phyloP scores from a whole-genome alignment of 768 basidiomycete species.

The Suillus tomentosus region DNA sequence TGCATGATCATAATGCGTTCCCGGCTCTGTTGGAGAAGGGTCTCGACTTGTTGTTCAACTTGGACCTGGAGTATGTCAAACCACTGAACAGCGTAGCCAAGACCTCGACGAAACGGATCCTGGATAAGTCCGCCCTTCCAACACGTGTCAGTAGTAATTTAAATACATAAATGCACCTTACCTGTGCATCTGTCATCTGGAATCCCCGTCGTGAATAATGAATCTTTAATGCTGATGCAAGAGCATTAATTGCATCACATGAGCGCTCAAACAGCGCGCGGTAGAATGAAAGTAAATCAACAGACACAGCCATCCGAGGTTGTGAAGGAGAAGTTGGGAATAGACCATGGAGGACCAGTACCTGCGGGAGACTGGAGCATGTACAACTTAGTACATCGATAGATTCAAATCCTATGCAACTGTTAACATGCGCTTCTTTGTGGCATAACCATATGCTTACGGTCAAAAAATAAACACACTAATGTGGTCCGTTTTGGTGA shows the following conservation, averaged over 20 bases:
- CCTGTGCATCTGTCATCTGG: constrained; percentile 2
- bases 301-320: constrained; percentile 15
- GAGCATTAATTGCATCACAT: constrained; percentile 31
- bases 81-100: constrained; percentile 33
- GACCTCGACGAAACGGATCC: constrained; percentile 34
- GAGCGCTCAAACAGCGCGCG: constrained; percentile 36
- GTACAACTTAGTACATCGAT: constrained; percentile 22
- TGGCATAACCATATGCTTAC: background rate
- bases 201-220: constrained; percentile 19
- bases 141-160: background rate
- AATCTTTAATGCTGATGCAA: background rate
- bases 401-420: constrained; percentile 18
- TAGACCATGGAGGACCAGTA: constrained; percentile 33
- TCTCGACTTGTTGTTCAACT: constrained; percentile 21
- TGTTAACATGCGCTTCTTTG: background rate
- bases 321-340: constrained; percentile 34
- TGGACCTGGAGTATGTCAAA: constrained; percentile 22
- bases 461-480: constrained; percentile 6
- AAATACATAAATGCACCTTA: constrained; percentile 16
- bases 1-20: background rate
- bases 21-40: constrained; percentile 11
- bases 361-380: constrained; percentile 24
- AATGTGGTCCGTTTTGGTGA: background rate
- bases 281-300: constrained; percentile 29
- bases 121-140: constrained; percentile 24